A percentile compares a stretch with the other conserved stretches of the same genome.
These are phyloP conservation scores for Acacia melanoxylon DNA, from an alignment of 306 rosid genomes.

Conservation along the genomic window DNA sequence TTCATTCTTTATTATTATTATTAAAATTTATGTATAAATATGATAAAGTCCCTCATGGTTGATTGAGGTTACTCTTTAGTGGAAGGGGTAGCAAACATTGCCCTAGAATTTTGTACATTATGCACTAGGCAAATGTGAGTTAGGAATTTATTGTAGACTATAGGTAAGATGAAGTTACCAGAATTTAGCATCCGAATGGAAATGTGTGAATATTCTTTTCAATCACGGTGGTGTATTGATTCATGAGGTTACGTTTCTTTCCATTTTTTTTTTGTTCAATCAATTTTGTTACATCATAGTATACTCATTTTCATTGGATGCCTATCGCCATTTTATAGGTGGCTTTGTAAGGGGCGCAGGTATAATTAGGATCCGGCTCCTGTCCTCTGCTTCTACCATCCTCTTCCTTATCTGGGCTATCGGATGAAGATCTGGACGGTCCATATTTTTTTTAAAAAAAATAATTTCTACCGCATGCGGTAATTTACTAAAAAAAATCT, in stretches of 20 bases:
- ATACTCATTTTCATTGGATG: neutral
- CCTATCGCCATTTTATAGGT: neutral
- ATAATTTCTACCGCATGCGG: too few relatives aligned
- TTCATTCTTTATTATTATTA: slow-evolving; percentile 32
- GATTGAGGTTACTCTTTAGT: neutral
- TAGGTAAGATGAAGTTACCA: neutral
- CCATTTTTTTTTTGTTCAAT: neutral
- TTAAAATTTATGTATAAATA: slow-evolving; percentile 27
- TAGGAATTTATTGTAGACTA: neutral
- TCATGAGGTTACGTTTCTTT: neutral
- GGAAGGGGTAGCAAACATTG: slow-evolving; percentile 17
- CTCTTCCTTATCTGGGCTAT: too few relatives aligned
- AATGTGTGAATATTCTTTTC: neutral
- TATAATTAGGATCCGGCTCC: too few relatives aligned
- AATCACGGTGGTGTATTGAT: neutral
- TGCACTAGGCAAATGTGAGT: slow-evolving; percentile 7
- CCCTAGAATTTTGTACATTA: slow-evolving; percentile 50
- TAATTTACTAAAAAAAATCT: too few relatives aligned
- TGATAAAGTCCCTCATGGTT: slow-evolving; percentile 4
- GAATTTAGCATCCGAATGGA: slow-evolving; percentile 11
- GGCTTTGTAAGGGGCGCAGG: neutral
- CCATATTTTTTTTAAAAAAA: too few relatives aligned
- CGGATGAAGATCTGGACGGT: too few relatives aligned
- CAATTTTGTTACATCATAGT: neutral
- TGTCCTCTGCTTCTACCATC: too few relatives aligned